phyloP scores from a whole-genome alignment of 306 rosid species.

The Spatholobus suberectus region DNA sequence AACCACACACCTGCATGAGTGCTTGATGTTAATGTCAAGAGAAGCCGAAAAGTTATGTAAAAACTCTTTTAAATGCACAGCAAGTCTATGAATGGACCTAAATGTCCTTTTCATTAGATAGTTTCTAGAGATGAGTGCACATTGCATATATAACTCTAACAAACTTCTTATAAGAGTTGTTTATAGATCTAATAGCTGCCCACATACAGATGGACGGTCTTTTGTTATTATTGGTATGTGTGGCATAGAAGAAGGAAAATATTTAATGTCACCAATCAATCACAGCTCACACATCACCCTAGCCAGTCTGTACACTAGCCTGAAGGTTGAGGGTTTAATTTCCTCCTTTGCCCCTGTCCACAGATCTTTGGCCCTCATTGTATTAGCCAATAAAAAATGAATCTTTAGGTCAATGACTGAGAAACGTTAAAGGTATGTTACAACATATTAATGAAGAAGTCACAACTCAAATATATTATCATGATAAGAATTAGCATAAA shows the following conservation, averaged over 20 bases:
- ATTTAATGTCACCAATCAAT: neutral
- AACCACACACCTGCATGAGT: neutral
- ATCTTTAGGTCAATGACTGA: neutral
- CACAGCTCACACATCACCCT: neutral
- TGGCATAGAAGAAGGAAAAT: neutral
- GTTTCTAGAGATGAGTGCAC: neutral
- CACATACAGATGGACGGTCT: neutral
- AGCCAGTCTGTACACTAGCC: neutral
- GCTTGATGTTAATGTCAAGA: neutral
- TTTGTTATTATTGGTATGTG: neutral
- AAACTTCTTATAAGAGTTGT: neutral
- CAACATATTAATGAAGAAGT: slow-evolving; percentile 12
- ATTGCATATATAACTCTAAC: neutral
- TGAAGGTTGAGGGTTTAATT: neutral
- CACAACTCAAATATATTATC: slow-evolving; percentile 8
- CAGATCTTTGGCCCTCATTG: neutral
- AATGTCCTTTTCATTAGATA: slow-evolving; percentile 2
- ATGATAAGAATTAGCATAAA: neutral
- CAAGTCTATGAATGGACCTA: neutral
- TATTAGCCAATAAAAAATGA: neutral
- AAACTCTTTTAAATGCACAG: neutral
- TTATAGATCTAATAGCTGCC: neutral
- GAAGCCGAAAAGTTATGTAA: neutral
- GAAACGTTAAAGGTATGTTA: neutral
- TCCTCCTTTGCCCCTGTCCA: neutral